Evolutionary conservation across 352 stramenopile species (phyloP).

Genomic region (Phytophthora fragariae): DNA sequence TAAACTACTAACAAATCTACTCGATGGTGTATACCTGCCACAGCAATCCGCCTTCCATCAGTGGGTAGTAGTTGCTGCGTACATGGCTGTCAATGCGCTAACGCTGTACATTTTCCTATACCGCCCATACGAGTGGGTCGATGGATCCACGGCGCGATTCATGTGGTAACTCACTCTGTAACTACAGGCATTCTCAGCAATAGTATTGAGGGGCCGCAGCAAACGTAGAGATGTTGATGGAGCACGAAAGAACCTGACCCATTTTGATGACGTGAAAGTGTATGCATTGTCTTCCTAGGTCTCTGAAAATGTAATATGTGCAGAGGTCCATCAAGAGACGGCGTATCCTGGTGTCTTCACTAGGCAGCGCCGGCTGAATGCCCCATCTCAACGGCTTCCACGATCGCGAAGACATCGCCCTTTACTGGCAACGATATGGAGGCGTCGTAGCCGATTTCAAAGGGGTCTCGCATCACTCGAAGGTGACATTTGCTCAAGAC

Average conservation of each 20-base stretch:
- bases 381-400: conserved; percentile 23
- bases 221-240: conserved; percentile 10
- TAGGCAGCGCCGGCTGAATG: conserved; percentile 32
- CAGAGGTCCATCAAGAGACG: background rate
- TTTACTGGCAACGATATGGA: conserved; percentile 57
- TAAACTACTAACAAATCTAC: conserved; percentile 11
- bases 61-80: conserved; percentile 50
- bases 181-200: background rate
- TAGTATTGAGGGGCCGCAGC: background rate
- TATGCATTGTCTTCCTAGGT: background rate
- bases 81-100: conserved; percentile 62
- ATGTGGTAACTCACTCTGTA: conserved; percentile 75
- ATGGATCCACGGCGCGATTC: conserved; percentile 82
- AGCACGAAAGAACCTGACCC: background rate
- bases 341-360: background rate
- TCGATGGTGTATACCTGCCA: conserved; percentile 10
- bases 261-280: conserved; percentile 1
- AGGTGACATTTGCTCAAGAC: conserved; percentile 52
- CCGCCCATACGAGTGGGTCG: conserved; percentile 77
- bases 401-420: conserved; percentile 35
- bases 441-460: conserved; percentile 46
- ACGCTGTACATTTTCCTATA: conserved; percentile 84
- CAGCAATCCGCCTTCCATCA: conserved; percentile 68
- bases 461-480: conserved; percentile 35
- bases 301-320: conserved; percentile 1